Base-by-base conservation (phyloP, 1,284 basidiomycete genomes). In the Cryptococcus depauperatus region DNA sequence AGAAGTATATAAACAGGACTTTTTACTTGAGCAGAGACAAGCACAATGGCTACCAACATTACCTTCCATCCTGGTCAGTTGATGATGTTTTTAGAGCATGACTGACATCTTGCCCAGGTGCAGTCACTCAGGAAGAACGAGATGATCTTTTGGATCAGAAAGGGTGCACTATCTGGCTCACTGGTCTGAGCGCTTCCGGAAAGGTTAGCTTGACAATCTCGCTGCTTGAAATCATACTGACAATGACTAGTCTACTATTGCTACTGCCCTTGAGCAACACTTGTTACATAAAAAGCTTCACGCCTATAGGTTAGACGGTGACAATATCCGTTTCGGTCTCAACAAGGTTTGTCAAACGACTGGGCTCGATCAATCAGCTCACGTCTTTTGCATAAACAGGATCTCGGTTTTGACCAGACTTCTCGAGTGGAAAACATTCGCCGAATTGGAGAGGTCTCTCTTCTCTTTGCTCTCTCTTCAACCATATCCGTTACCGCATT, bases 371-470 rank as follows among this genome's bases (percentile, higher is more conserved):
- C 2, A 35, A 19, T 19, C 23, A 9, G 11, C 19, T 35, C 7
- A 7, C 34, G 16, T 10, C 34, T 11, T 29, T 28, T 10, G 14
- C n/a, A n/a, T n/a, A n/a, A n/a, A 1, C 39, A 66, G 74, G 93
- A 98, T 65, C 82, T 99, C 40, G 91, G 93, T 1, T 99, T 99
- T 65, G 87, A 91, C 59, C 91, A 91, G 63, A 83, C 83, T 64
- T 92, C 91, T 41, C 80, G 93, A 46, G 87, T 90, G 56, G 93
- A 99, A 74, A 99, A 99, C 72, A 97, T 99, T 64, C 83, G 93
- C 44, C 78, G 93, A 45, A 96, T 99, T 54, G 90, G 91, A 54
- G 95, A 99, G 80, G 91, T 98, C 42, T 84, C 95, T 25, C 90
- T 90, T 64, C 77, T 99, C 32, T 96, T 99, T 69, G 81, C 91